These are phyloP conservation scores for Globisporangium camurandrum DNA, from an alignment of 352 stramenopile species.

Conservation along the genomic window DNA sequence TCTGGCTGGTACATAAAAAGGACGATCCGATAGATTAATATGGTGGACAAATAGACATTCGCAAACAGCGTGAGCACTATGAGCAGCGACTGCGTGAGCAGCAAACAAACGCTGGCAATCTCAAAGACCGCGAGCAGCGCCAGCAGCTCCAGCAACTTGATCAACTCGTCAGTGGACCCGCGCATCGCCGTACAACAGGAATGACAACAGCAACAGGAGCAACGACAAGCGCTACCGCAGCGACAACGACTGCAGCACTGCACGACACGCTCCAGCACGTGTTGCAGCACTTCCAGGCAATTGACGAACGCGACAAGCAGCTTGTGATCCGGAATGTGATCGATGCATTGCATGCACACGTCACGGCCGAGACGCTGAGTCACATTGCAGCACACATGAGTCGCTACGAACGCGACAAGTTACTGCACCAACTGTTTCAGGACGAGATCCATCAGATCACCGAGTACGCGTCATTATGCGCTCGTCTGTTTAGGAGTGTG, in stretches of 20 bases:
- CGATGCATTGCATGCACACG: slow-evolving; percentile 31
- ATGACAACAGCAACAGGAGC: too few species aligned
- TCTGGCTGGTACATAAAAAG: neutral
- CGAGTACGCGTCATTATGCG: slow-evolving; percentile 22
- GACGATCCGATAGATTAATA: neutral
- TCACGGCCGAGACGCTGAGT: slow-evolving; percentile 39
- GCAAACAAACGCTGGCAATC: slow-evolving; percentile 20
- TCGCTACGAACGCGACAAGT: slow-evolving; percentile 45
- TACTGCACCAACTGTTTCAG: slow-evolving; percentile 40
- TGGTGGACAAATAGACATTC: slow-evolving; percentile 21
- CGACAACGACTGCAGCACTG: too few species aligned
- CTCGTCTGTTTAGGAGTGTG: too few species aligned
- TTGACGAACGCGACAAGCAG: slow-evolving; percentile 49
- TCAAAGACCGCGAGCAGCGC: slow-evolving; percentile 42
- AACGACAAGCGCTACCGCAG: too few species aligned
- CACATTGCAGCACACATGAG: slow-evolving; percentile 47
- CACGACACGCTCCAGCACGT: slow-evolving; percentile 39
- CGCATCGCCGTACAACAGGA: slow-evolving; percentile 32
- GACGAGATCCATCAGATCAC: slow-evolving; percentile 47
- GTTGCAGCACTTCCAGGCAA: slow-evolving; percentile 51
- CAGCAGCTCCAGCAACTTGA: slow-evolving; percentile 45
- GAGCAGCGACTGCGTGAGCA: slow-evolving; percentile 28
- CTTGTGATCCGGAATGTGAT: slow-evolving; percentile 41
- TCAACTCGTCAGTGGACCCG: slow-evolving; percentile 41
- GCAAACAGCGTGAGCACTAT: slow-evolving; percentile 21